Evolutionary conservation across 2,329 filamentous ascomycete genomes (phyloP).

Genomic region (Drechslera avenae): DNA sequence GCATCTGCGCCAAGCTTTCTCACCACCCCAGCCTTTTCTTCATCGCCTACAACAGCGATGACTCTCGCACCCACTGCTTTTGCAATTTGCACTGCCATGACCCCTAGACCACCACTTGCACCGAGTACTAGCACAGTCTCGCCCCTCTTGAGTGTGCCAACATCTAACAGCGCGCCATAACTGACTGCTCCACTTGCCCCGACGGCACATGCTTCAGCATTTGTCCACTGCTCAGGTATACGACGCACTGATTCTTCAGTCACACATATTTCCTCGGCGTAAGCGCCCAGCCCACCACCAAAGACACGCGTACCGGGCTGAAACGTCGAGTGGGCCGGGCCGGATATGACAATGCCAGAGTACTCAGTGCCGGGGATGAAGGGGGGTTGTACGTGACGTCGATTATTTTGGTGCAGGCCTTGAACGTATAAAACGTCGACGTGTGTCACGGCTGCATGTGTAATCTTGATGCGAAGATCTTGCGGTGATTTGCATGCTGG

Average conservation of each 20-base stretch:
- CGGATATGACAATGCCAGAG: slow-evolving; percentile 56
- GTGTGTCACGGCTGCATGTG: slow-evolving; percentile 63
- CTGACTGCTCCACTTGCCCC: slow-evolving; percentile 60
- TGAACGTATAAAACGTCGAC: slow-evolving; percentile 64
- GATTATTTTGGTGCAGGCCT: slow-evolving; percentile 66
- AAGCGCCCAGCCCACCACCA: slow-evolving; percentile 58
- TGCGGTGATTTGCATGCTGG: slow-evolving; percentile 45
- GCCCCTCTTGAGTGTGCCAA: slow-evolving; percentile 51
- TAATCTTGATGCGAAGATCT: slow-evolving; percentile 55
- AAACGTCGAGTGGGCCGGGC: slow-evolving; percentile 45
- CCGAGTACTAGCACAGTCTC: slow-evolving; percentile 62
- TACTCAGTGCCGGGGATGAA: slow-evolving; percentile 68
- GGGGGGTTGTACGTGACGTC: slow-evolving; percentile 60
- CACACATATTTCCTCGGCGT: slow-evolving; percentile 58
- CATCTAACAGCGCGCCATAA: slow-evolving; percentile 56
- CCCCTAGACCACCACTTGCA: slow-evolving; percentile 61
- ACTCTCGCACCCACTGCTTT: slow-evolving; percentile 59
- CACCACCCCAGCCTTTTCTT: slow-evolving; percentile 53
- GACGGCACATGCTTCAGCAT: slow-evolving; percentile 59
- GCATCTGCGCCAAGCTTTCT: slow-evolving; percentile 49
- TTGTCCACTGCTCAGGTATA: slow-evolving; percentile 55
- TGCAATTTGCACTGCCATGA: slow-evolving; percentile 63
- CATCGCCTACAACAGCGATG: slow-evolving; percentile 58
- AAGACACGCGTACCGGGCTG: slow-evolving; percentile 60
- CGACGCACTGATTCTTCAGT: slow-evolving; percentile 48